A percentile compares a stretch with the other conserved stretches of the same genome.
These are phyloP conservation scores for Nissolia schottii DNA, from an alignment of 306 rosid species.

Conservation along the genomic window DNA sequence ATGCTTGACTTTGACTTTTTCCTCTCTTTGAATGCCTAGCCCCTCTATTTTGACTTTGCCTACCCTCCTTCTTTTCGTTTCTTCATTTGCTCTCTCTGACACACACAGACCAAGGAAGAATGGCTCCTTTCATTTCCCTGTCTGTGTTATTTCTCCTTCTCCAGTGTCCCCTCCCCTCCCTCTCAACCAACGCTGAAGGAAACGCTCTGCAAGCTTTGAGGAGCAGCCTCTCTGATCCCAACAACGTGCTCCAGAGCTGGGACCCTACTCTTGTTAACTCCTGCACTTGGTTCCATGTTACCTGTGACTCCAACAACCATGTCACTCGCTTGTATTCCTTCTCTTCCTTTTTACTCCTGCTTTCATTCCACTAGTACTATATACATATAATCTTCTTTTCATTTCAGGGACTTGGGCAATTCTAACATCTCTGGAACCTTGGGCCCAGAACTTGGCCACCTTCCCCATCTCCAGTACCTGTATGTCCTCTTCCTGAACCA, in stretches of 20 bases:
- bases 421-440: slow-evolving; percentile 78
- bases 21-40: not conserved
- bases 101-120: not conserved
- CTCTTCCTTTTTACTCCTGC: no score
- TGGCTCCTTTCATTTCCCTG: slow-evolving; percentile 13
- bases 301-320: slow-evolving; percentile 69
- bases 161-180: slow-evolving; percentile 6
- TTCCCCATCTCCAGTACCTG: slow-evolving; percentile 79
- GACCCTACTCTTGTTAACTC: slow-evolving; percentile 99
- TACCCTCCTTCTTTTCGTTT: not conserved
- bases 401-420: slow-evolving; percentile 93
- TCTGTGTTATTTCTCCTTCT: slow-evolving; percentile 2
- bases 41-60: slow-evolving; percentile 3
- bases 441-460: slow-evolving; percentile 83
- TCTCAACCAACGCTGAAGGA: slow-evolving; percentile 46
- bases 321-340: slow-evolving; percentile 75
- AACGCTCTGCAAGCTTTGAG: slow-evolving; percentile 78
- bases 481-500: slow-evolving; percentile 29
- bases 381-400: not conserved
- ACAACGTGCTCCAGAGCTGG: slow-evolving; percentile 91
- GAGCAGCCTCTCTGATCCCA: slow-evolving; percentile 66
- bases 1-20: not conserved
- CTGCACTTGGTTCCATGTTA: slow-evolving; percentile 97
- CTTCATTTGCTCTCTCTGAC: not conserved
- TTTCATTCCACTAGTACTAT: not conserved